Evolutionary conservation across 23 red algal genomes (phyloP).

Genomic region (Gracilaria caudata): DNA sequence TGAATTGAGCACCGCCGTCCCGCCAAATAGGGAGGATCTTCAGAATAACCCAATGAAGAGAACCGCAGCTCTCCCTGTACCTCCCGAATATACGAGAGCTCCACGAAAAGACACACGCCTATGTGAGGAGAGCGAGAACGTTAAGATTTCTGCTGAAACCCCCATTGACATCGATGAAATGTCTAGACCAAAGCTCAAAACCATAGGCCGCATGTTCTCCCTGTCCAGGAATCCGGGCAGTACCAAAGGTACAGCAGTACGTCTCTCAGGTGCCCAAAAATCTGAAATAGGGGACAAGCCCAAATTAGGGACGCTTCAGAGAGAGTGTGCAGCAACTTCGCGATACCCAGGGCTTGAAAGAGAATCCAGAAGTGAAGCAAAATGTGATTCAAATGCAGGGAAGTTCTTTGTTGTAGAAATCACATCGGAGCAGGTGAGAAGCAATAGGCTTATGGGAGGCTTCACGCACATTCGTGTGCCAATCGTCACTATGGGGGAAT

Average conservation of each 20-base stretch:
- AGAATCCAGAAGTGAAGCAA: neutral
- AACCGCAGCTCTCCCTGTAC: neutral
- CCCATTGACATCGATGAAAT: neutral
- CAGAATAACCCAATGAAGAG: neutral
- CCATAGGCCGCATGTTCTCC: neutral
- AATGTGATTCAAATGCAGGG: slow-evolving; percentile 21
- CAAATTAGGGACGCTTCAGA: neutral
- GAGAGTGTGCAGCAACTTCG: neutral
- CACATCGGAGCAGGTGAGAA: neutral
- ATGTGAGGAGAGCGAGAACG: neutral
- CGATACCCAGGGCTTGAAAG: neutral
- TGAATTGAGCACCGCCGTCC: neutral
- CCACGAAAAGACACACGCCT: neutral
- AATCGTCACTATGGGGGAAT: slow-evolving; percentile 45
- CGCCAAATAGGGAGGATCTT: neutral
- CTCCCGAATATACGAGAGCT: neutral
- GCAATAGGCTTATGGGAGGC: neutral
- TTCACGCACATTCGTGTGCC: slow-evolving; percentile 57
- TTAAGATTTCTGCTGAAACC: neutral
- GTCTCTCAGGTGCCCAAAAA: no score
- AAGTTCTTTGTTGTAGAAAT: slow-evolving; percentile 50
- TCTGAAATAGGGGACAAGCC: neutral
- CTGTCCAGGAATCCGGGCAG: neutral
- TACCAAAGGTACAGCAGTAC: neutral
- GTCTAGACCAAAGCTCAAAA: neutral